Evolutionary conservation across 441 rosid genomes (phyloP).

Genomic region (Bocquillonia castaneifolia): DNA sequence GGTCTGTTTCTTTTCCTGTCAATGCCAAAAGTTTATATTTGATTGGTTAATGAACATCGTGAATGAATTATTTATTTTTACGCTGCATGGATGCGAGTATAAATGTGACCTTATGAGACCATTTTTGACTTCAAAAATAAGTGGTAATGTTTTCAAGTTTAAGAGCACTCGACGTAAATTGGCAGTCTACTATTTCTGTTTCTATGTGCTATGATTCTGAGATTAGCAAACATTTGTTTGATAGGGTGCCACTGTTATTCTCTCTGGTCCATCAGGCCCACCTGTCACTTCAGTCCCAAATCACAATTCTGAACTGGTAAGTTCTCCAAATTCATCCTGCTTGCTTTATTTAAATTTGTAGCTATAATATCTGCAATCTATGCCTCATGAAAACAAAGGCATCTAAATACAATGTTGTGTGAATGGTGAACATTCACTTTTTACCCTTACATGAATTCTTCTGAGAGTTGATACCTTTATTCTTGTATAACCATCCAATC

Average conservation of each 20-base stretch:
- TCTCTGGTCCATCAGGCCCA: conserved; percentile 96
- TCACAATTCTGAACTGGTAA: conserved; percentile 91
- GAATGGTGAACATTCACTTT: neutral
- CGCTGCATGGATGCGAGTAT: neutral
- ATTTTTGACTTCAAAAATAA: conserved; percentile 11
- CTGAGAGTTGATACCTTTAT: neutral
- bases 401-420: neutral
- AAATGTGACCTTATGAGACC: conserved; percentile 13
- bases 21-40: conserved; percentile 14
- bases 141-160: neutral
- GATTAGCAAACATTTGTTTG: conserved; percentile 24
- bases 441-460: neutral
- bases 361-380: neutral
- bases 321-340: conserved; percentile 18
- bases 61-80: neutral
- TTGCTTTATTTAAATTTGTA: neutral
- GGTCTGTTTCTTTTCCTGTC: conserved; percentile 46
- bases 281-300: conserved; percentile 76
- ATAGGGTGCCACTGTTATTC: conserved; percentile 86
- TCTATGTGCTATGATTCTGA: conserved; percentile 26
- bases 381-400: neutral
- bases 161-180: conserved; percentile 1
- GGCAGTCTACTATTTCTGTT: neutral
- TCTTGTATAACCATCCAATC: neutral
- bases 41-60: conserved; percentile 7